Base-by-base conservation (phyloP, 1,284 basidiomycete species). In the Cryptococcus jaspeensis region DNA sequence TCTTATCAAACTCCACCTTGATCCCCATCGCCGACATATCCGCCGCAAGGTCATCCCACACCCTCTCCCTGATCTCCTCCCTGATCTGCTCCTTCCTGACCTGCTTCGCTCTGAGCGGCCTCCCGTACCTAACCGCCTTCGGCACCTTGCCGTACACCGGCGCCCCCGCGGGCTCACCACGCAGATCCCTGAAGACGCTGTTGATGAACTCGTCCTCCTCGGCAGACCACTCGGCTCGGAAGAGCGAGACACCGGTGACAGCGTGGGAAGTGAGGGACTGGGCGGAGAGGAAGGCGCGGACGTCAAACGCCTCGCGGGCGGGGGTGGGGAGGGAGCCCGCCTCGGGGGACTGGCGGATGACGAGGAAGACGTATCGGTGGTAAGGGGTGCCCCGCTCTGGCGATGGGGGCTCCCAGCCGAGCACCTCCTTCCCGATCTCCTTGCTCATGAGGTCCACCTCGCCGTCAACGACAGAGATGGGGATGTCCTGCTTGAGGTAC, bases 401-500 rank as follows among this genome's bases (percentile, higher is more conserved):
- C 7, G 70, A 62, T 41, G 66, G 67, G 8, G 74, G 65, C 61
- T 76, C 74, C 69, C 72, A 76, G 4, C 46, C n/a, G 7, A 72
- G 44, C 9, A 67, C 37, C 57, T 71, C 69, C 28, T 55, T 67
- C 2, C 72, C 71, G 12, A 58, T 43, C 13, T 58, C 56, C 3
- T 44, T 51, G 11, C 53, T 18, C 25, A 67, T 54, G 67, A 71
- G 79, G 80, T 72, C 73, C 71, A 74, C 70, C n/a, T 65, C 57
- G n/a, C 75, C 75, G 38, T 79, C 81, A 9, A 80, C 78, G 1
- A 87, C 84, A 8, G 86, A 87, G 50, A 97, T 81, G 1, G 87
- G 81, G 54, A 96, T 84, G 74, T 95, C 92, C 35, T 89, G 87
- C 87, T 89, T 85, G 65, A 95, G 79, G 86, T 90, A 95, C 75